Conservation (phyloP, 2,329 filamentous ascomycete species). For the Verticillium nonalfalfae region DNA sequence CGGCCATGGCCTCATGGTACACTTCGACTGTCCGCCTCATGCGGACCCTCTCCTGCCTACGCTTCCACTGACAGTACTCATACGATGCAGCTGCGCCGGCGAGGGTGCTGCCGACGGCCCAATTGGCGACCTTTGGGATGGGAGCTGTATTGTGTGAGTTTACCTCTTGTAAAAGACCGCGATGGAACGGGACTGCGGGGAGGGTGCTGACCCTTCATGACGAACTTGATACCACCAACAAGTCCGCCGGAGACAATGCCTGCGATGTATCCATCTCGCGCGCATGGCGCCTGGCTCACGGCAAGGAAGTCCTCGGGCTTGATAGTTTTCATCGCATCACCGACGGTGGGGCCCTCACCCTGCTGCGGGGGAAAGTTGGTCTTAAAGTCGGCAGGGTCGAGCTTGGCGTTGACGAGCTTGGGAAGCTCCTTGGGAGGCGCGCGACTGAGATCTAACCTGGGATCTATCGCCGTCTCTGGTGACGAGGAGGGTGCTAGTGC, state of each 20-base stretch:
- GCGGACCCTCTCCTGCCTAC: slow-evolving; percentile 68
- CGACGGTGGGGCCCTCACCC: slow-evolving; percentile 25
- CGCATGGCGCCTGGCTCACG: slow-evolving; percentile 76
- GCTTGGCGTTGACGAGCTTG: slow-evolving; percentile 7
- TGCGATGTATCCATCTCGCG: slow-evolving; percentile 72
- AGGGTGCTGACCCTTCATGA: slow-evolving; percentile 61
- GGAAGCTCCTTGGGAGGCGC: slow-evolving; percentile 6
- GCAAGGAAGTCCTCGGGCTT: slow-evolving; percentile 62
- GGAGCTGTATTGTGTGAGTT: slow-evolving; percentile 34
- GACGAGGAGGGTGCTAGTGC: not conserved
- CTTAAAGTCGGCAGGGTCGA: slow-evolving; percentile 11
- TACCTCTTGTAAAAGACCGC: slow-evolving; percentile 14
- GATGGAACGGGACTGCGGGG: not conserved
- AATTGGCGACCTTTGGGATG: slow-evolving; percentile 67
- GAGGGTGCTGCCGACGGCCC: slow-evolving; percentile 75
- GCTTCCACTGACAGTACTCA: slow-evolving; percentile 75
- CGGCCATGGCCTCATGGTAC: slow-evolving; percentile 33
- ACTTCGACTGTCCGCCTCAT: slow-evolving; percentile 81
- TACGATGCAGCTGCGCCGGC: slow-evolving; percentile 65
- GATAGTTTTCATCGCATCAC: slow-evolving; percentile 61
- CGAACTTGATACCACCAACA: slow-evolving; percentile 65
- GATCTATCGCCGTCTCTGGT: not conserved
- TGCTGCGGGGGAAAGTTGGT: slow-evolving; percentile 12
- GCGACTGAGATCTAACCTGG: not conserved
- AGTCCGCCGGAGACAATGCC: slow-evolving; percentile 78